These are phyloP conservation scores for Yarrowia deformans DNA, from an alignment of 805 yeast species.

Conservation along the genomic window DNA sequence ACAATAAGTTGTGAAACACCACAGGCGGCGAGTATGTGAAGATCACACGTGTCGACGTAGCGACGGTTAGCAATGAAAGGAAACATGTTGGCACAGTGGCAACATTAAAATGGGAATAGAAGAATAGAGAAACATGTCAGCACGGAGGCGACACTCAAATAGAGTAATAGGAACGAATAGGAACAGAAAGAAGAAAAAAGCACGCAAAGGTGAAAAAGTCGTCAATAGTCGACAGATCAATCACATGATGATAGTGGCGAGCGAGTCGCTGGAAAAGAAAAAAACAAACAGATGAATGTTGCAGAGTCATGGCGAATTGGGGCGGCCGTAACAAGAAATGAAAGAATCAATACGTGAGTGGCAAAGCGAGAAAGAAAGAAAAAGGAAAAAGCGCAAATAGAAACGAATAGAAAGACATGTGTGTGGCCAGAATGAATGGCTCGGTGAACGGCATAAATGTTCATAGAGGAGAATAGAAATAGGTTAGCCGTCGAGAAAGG, in stretches of 20 bases:
- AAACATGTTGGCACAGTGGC: neutral
- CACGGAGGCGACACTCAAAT: neutral
- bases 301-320: neutral
- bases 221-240: neutral
- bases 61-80: neutral
- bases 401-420: neutral
- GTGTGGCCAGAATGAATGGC: slow-evolving; percentile 8
- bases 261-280: slow-evolving; percentile 1
- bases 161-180: neutral
- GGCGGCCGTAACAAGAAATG: neutral
- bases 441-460: slow-evolving; percentile 1
- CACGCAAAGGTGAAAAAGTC: neutral
- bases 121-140: neutral
- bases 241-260: slow-evolving; percentile 8
- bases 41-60: neutral
- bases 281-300: neutral
- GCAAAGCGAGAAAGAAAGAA: slow-evolving; percentile 1
- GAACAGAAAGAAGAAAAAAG: neutral
- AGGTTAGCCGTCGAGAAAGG: slow-evolving; percentile 2
- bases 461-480: neutral
- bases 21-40: slow-evolving; percentile 23
- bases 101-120: neutral
- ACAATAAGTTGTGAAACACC: neutral
- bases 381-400: neutral
- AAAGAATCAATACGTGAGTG: neutral